phyloP scores from a whole-genome alignment of 345 rosid species.

The Rhizophora mangle region DNA sequence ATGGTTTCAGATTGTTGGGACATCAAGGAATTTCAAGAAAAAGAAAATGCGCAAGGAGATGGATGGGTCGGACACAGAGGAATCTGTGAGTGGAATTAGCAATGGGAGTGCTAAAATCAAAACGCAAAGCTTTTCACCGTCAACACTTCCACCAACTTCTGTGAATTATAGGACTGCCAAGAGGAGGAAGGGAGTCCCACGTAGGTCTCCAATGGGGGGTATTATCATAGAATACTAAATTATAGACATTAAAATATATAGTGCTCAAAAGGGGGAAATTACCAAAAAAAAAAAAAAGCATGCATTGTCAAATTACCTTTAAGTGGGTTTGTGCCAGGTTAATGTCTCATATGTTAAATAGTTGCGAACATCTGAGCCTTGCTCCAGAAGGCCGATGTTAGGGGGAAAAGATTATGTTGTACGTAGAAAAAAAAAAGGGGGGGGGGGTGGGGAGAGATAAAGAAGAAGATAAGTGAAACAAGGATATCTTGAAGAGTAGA shows the following conservation, averaged over 20 bases:
- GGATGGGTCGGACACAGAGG: conserved; percentile 26
- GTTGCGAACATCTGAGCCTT: conserved; percentile 19
- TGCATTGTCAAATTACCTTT: no score
- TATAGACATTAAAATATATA: no score
- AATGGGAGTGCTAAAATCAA: neutral
- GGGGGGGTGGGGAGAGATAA: conserved; percentile 1
- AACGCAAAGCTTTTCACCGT: conserved; percentile 24
- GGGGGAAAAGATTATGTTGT: neutral
- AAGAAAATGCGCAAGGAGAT: conserved; percentile 28
- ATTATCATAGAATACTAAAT: conserved; percentile 16
- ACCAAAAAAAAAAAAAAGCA: no score
- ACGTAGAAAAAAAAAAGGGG: neutral
- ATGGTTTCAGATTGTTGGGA: conserved; percentile 57
- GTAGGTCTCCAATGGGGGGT: conserved; percentile 33
- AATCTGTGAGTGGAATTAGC: conserved; percentile 18
- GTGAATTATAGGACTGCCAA: conserved; percentile 17
- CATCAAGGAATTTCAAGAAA: conserved; percentile 48
- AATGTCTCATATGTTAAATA: no score
- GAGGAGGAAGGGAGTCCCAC: conserved; percentile 35
- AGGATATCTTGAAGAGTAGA: no score
- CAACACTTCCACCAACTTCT: conserved; percentile 32
- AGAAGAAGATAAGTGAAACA: no score
- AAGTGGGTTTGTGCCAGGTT: no score
- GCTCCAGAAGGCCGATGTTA: conserved; percentile 20
- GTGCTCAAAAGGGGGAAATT: no score